Conservation (phyloP, 2,329 filamentous ascomycete species). For the Onygena corvina region DNA sequence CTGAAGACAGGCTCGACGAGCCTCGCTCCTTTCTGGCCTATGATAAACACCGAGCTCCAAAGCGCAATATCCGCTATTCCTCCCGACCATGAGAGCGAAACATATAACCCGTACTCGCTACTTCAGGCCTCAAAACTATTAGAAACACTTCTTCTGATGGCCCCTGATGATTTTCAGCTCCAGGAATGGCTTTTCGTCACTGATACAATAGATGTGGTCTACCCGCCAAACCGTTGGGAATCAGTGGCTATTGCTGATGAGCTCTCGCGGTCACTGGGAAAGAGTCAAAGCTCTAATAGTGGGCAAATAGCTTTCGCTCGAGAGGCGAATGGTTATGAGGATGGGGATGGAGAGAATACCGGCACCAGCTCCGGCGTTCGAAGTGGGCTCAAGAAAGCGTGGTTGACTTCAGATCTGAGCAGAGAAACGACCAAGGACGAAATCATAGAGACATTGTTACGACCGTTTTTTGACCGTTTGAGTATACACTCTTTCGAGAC, state of each 20-base stretch:
- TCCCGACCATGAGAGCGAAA: slow-evolving; percentile 57
- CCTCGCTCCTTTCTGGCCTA: slow-evolving; percentile 75
- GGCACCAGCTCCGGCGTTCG: slow-evolving; percentile 18
- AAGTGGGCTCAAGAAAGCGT: slow-evolving; percentile 29
- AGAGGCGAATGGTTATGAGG: slow-evolving; percentile 1
- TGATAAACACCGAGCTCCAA: slow-evolving; percentile 76
- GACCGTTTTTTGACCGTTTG: slow-evolving; percentile 80
- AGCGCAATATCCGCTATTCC: slow-evolving; percentile 64
- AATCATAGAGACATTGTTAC: slow-evolving; percentile 63
- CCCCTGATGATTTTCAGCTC: slow-evolving; percentile 94
- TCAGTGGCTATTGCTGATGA: slow-evolving; percentile 72
- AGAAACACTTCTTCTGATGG: slow-evolving; percentile 71
- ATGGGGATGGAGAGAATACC: slow-evolving; percentile 11
- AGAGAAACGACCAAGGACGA: slow-evolving; percentile 45
- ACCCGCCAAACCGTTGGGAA: slow-evolving; percentile 58
- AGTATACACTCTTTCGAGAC: slow-evolving; percentile 91
- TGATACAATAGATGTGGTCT: slow-evolving; percentile 91
- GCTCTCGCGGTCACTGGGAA: slow-evolving; percentile 62
- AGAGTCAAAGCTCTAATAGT: slow-evolving; percentile 21
- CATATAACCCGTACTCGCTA: slow-evolving; percentile 63
- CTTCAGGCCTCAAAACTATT: slow-evolving; percentile 90
- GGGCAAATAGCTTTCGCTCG: neutral
- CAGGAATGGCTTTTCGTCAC: slow-evolving; percentile 96
- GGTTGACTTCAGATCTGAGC: slow-evolving; percentile 37
- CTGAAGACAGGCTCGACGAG: slow-evolving; percentile 69